phyloP scores from a whole-genome alignment of 78 protist species.

The Emiliania huxleyi region DNA sequence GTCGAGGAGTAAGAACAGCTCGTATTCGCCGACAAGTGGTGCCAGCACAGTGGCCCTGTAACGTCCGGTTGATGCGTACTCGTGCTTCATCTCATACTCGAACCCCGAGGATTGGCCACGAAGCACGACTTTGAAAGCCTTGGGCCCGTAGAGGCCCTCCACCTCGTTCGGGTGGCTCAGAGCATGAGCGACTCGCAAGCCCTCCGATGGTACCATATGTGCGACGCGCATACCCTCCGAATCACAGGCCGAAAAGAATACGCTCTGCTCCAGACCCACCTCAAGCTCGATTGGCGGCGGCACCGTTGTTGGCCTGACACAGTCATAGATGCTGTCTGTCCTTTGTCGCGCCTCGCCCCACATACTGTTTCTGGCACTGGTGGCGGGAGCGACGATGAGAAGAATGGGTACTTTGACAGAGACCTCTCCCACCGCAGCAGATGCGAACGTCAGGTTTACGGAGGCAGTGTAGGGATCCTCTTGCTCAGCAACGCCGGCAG shows the following conservation, averaged over 20 bases:
- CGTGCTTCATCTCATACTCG: background rate
- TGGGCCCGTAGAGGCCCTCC: background rate
- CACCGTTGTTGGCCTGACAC: background rate
- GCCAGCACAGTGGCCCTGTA: background rate
- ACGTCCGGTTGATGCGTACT: background rate
- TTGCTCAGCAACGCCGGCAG: background rate
- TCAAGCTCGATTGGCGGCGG: background rate
- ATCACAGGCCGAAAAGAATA: background rate
- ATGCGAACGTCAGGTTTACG: background rate
- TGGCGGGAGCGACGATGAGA: background rate
- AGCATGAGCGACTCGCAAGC: no score
- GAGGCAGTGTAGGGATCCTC: background rate
- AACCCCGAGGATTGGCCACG: background rate
- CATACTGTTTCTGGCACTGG: background rate
- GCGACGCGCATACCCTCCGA: background rate
- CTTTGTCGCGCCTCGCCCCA: background rate
- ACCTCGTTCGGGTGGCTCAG: no score
- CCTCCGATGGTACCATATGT: background rate
- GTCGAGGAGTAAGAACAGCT: background rate
- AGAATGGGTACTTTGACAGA: background rate
- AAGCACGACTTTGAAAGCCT: background rate
- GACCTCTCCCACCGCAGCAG: no score
- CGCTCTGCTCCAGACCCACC: background rate
- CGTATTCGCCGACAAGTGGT: background rate
- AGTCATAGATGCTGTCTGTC: background rate